phyloP scores from a whole-genome alignment of 176 grass and related monocot genomes.

The Cenchrus purpureus region DNA sequence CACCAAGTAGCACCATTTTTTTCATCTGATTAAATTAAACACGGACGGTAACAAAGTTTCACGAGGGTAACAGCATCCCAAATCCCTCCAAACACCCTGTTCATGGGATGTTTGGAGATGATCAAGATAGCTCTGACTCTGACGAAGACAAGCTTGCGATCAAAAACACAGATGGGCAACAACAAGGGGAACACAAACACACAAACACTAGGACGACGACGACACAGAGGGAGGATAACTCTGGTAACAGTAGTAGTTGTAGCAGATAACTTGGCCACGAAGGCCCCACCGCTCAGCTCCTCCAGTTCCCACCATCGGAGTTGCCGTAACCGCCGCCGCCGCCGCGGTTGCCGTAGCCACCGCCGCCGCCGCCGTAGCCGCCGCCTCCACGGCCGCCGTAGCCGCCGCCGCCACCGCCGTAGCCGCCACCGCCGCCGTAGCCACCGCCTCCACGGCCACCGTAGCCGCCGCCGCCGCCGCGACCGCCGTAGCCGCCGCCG shows the following conservation, averaged over 20 bases:
- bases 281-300: conserved; percentile 44
- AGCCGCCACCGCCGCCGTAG: not conserved
- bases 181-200: not conserved
- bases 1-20: conserved; percentile 36
- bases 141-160: not conserved
- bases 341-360: not conserved
- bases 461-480: not conserved
- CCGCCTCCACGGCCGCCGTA: not conserved
- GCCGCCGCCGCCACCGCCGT: not conserved
- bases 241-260: not conserved
- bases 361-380: not conserved
- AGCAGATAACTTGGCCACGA: conserved; percentile 41
- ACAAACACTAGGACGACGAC: not conserved
- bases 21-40: not conserved
- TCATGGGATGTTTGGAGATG: not conserved
- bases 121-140: not conserved
- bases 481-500: not conserved
- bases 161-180: conserved; percentile 47
- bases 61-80: not conserved
- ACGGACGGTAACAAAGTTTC: not conserved
- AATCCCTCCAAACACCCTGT: not conserved
- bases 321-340: not conserved
- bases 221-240: not conserved
- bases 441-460: not conserved
- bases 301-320: conserved; percentile 46